Evolutionary conservation across 208 protist genomes (phyloP), one percentile per base, ranked within the genome.

Genomic region (Leishmania gerbilli): DNA sequence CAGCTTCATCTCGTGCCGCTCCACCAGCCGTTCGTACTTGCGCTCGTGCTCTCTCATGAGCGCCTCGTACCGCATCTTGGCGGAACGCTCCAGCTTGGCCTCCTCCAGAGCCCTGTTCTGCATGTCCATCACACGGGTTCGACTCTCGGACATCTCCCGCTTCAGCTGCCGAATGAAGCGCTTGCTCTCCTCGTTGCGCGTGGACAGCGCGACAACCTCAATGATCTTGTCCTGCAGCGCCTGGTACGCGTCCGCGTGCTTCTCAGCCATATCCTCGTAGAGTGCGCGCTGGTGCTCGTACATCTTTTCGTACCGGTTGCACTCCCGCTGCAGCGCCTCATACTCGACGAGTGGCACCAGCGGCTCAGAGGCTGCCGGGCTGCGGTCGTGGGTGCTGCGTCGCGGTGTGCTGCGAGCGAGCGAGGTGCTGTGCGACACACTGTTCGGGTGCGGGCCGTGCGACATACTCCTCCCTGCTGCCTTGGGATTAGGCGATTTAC

Each of bases 111-210:
- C 89, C 40, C 81, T 81, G 78, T 98, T 98, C 81, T 97, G 92
- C 78, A 96, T 92, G 74, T 93, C 85, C 88, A 98, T 93, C 55
- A 95, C 91, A 31, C 92, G 88, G 34, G 88, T 91, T 64, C 90
- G 86, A 80, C 89, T 96, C 74, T 97, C 93, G 24, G 89, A 85
- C 88, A 94, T 95, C 84, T 98, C 95, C 47, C 90, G 87, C 86
- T 97, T 98, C 34, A 96, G 84, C 86, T 98, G 95, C 27, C 95
- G 93, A 80, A 98, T 98, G 76, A 96, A 95, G 7, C 91, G 84
- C 74, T 98, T 98, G 85, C 92, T 95, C 80, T 96, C 92, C 84
- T 98, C 93, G 74, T 96, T 95, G 60, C 95, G 92, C 0, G 93
- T 95, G 24, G 92, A 95, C 19, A 98, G 89, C 15, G 95, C 90